Evolutionary conservation across 2,329 filamentous ascomycete genomes (phyloP).

Genomic region (Samsoniella hepiali): DNA sequence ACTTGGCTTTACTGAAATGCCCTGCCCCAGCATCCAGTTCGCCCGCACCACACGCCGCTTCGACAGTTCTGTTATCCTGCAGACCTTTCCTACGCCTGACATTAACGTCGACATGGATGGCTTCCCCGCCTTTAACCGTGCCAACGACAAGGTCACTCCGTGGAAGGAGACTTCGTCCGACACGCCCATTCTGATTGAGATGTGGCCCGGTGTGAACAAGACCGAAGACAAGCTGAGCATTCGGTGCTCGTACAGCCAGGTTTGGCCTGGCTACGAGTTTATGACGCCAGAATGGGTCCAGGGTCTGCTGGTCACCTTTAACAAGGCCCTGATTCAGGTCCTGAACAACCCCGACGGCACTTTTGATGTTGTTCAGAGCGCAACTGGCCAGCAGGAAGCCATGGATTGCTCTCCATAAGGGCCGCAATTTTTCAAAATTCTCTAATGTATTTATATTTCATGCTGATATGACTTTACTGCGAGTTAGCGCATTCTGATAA

Average conservation of each 20-base stretch:
- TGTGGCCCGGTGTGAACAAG: conserved; percentile 13
- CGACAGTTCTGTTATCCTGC: conserved; percentile 18
- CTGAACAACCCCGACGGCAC: conserved; percentile 11
- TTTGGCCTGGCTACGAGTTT: conserved; percentile 18
- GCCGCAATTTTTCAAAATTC: not conserved
- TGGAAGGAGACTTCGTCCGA: conserved; percentile 18
- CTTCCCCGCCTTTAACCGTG: conserved; percentile 16
- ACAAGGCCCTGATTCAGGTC: conserved; percentile 16
- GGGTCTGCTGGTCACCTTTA: conserved; percentile 14
- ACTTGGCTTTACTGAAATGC: conserved; percentile 18
- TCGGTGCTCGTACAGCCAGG: conserved; percentile 16
- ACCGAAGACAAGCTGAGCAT: conserved; percentile 15
- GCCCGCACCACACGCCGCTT: conserved; percentile 16
- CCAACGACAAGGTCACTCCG: conserved; percentile 14
- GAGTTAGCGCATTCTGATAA: not conserved
- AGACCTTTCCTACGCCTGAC: conserved; percentile 11
- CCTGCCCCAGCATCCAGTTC: conserved; percentile 19
- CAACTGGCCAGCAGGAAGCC: not conserved
- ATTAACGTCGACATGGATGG: conserved; percentile 4
- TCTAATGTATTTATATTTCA: not conserved
- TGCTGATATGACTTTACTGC: not conserved
- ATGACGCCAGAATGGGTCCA: conserved; percentile 19
- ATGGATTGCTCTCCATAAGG: conserved; percentile 7
- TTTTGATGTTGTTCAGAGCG: conserved; percentile 13
- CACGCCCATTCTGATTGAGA: conserved; percentile 15